phyloP scores from a whole-genome alignment of 2,329 filamentous ascomycete genomes.

The Aspergillus carbonarius region DNA sequence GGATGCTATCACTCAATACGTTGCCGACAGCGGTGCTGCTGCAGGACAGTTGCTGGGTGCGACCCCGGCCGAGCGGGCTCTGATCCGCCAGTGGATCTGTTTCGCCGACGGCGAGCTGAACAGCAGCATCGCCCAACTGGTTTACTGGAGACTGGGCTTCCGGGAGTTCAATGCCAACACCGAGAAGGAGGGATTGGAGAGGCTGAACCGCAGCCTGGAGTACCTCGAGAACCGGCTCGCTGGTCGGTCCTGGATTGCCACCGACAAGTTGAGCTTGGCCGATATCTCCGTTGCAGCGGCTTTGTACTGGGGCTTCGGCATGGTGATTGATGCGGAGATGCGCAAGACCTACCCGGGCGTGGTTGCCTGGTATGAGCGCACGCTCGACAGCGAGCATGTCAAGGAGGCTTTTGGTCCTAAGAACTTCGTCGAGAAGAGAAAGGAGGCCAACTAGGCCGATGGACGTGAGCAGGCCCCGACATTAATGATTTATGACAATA shows the following conservation, averaged over 20 bases:
- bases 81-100: slow-evolving; percentile 49
- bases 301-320: slow-evolving; percentile 26
- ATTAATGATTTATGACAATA: not conserved
- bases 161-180: slow-evolving; percentile 20
- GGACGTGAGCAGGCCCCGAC: not conserved
- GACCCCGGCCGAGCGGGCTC: slow-evolving; percentile 42
- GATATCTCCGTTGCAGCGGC: slow-evolving; percentile 28
- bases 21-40: slow-evolving; percentile 49
- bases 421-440: not conserved
- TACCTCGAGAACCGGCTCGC: slow-evolving; percentile 23
- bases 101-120: slow-evolving; percentile 40
- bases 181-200: slow-evolving; percentile 19
- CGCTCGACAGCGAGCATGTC: slow-evolving; percentile 19
- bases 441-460: not conserved
- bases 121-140: slow-evolving; percentile 19
- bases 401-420: slow-evolving; percentile 27
- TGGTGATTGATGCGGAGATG: slow-evolving; percentile 28
- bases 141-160: slow-evolving; percentile 21
- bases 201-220: slow-evolving; percentile 22
- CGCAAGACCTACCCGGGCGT: slow-evolving; percentile 24
- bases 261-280: slow-evolving; percentile 28
- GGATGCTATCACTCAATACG: slow-evolving; percentile 49
- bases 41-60: slow-evolving; percentile 49
- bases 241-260: slow-evolving; percentile 24
- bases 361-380: slow-evolving; percentile 26